Evolutionary conservation across 352 stramenopile species (phyloP).

Genomic region (Phytophthora foliorum): DNA sequence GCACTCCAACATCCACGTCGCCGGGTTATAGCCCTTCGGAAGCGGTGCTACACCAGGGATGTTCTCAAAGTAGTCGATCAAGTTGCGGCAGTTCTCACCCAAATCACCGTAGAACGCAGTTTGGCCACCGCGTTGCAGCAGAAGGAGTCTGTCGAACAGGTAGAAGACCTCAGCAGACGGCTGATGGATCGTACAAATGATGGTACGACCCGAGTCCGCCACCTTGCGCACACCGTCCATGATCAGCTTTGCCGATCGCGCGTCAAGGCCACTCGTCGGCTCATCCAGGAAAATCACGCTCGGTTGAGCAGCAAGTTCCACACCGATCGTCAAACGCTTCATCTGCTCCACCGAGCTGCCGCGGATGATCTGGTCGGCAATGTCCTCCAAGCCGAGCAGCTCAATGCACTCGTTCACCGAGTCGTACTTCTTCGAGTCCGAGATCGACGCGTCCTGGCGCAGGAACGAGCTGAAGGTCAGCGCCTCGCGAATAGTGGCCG

Average conservation of each 20-base stretch:
- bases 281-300: too few relatives aligned
- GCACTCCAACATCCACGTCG: slow-evolving; percentile 86
- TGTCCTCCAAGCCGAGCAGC: slow-evolving; percentile 34
- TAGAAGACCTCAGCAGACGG: slow-evolving; percentile 84
- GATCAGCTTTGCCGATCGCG: too few relatives aligned
- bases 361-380: slow-evolving; percentile 45
- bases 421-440: too few relatives aligned
- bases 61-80: slow-evolving; percentile 29
- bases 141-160: slow-evolving; percentile 80
- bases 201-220: slow-evolving; percentile 18
- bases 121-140: slow-evolving; percentile 61
- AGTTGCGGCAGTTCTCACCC: slow-evolving; percentile 31
- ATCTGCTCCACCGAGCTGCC: slow-evolving; percentile 33
- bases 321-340: slow-evolving; percentile 59
- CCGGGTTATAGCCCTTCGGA: slow-evolving; percentile 51
- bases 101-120: slow-evolving; percentile 52
- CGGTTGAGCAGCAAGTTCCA: slow-evolving; percentile 53
- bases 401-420: slow-evolving; percentile 39
- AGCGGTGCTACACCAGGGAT: slow-evolving; percentile 47
- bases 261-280: too few relatives aligned
- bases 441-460: too few relatives aligned
- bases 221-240: too few relatives aligned
- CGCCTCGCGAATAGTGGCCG: slow-evolving; percentile 9
- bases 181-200: slow-evolving; percentile 93
- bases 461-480: too few relatives aligned